Base-by-base conservation (phyloP, 257 asterid genomes). In the Thymus mandschuricus region DNA sequence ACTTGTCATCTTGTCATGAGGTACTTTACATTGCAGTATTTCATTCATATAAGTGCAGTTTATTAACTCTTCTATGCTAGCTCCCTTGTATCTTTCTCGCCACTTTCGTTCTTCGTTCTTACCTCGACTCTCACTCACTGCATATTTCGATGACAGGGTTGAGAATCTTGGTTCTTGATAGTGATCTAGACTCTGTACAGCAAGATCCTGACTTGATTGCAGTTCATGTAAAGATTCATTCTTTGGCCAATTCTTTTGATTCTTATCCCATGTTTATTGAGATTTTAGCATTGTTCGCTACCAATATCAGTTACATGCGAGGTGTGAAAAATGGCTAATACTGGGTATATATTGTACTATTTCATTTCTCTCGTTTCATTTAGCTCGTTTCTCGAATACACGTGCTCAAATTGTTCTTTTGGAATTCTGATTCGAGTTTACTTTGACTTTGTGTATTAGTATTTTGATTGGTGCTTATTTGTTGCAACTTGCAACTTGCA, bases 1-100 rank as follows among this genome's bases (percentile, higher is more conserved):
- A 62, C 96, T 92, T 33, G 97, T 90, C 80, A 86, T 92, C 80
- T 80, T 92, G 77, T 88, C 98, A 51, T 92, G 86, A 92, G 98
- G 97, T 90, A 81, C 66, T 58, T 51, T 60, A 56, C 38, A n/a
- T 72, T 60, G 6, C 52, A 1, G 10, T 70, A 27, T 46, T 45
- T 70, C 58, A 8, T 60, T 68, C 61, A n/a, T 21, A 38, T 27
- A 0, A 3, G 12, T 55, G 30, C 12, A 10, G 6, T 4, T 41
- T n/a, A 33, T 4, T 40, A 43, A 50, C 33, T 27, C 44, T 38
- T 52, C 11, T 28, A 41, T 51, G 50, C 35, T 9, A 51, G 50
- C 65, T 7, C 33, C 58, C 51, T 10, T 31, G 63, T 40, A 44
- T 66, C 30, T 13, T 4, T 44, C 52, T 33, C n/a, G 13, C 10